These are phyloP conservation scores for Coelastrella sp. DNA, from an alignment of 139 green algal genomes.

Conservation along the genomic window DNA sequence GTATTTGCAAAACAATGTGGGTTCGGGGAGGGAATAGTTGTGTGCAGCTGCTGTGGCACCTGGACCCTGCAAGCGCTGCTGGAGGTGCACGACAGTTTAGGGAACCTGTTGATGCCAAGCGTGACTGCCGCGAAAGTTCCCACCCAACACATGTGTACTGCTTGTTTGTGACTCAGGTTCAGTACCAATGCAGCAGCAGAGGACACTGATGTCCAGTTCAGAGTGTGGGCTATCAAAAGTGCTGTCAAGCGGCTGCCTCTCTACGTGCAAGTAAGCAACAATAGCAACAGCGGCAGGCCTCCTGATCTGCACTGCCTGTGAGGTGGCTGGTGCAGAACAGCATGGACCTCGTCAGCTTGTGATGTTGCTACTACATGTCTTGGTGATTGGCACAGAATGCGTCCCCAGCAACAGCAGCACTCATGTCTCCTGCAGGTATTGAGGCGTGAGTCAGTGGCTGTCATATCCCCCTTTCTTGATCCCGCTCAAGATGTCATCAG, in stretches of 20 bases:
- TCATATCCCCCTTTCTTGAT: conserved; percentile 84
- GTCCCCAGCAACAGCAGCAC: neutral
- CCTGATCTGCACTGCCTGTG: neutral
- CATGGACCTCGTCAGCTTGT: too few species aligned
- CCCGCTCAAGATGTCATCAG: conserved; percentile 73
- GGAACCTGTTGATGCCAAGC: too few species aligned
- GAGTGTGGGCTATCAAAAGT: conserved; percentile 86
- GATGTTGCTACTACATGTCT: neutral
- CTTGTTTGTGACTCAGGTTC: conserved; percentile 58
- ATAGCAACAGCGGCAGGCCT: neutral
- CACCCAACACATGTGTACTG: too few species aligned
- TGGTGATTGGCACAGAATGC: neutral
- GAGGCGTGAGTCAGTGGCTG: conserved; percentile 56
- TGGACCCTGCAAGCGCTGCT: too few species aligned
- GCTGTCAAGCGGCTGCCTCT: conserved; percentile 86
- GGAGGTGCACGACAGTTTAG: too few species aligned
- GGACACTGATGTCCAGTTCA: conserved; percentile 84
- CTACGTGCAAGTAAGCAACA: conserved; percentile 72
- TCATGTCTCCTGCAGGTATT: conserved; percentile 61
- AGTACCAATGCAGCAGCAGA: conserved; percentile 70
- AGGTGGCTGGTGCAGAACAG: too few species aligned
- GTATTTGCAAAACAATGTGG: too few species aligned
- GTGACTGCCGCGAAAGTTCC: too few species aligned
- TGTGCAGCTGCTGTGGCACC: too few species aligned
- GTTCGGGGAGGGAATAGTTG: too few species aligned